Conservation (phyloP, 1,284 basidiomycete species). For the Porodaedalea pini region DNA sequence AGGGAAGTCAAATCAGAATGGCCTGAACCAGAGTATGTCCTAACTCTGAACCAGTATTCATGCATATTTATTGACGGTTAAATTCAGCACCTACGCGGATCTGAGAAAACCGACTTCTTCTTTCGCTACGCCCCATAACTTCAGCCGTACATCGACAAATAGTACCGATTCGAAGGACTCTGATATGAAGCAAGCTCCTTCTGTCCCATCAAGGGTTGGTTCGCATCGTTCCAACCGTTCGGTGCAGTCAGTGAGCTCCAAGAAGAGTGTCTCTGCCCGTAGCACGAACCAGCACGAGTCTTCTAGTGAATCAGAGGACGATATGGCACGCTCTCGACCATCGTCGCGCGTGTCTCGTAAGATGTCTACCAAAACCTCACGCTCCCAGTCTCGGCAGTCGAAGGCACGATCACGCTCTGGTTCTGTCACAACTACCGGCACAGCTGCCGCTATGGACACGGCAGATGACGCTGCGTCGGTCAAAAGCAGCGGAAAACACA, state of each 20-base stretch:
- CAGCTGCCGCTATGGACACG: conserved; percentile 31
- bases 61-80: neutral
- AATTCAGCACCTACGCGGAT: conserved; percentile 6
- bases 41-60: conserved; percentile 25
- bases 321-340: conserved; percentile 39
- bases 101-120: conserved; percentile 2
- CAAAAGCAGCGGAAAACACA: conserved; percentile 33
- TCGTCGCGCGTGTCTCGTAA: conserved; percentile 33
- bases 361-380: conserved; percentile 8
- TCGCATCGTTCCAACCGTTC: conserved; percentile 19
- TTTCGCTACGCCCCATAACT: conserved; percentile 6
- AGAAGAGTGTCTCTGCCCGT: neutral
- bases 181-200: conserved; percentile 9
- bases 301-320: conserved; percentile 1
- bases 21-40: conserved; percentile 49
- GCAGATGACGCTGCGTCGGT: conserved; percentile 33
- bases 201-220: conserved; percentile 8
- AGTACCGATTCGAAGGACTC: conserved; percentile 13
- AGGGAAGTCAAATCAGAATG: conserved; percentile 64
- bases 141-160: conserved; percentile 14
- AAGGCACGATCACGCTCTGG: conserved; percentile 29
- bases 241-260: conserved; percentile 4
- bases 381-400: neutral
- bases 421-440: conserved; percentile 42
- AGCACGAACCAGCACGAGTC: neutral